phyloP scores from a whole-genome alignment of 2,329 filamentous ascomycete species.

The Pseudogymnoascus sp. region DNA sequence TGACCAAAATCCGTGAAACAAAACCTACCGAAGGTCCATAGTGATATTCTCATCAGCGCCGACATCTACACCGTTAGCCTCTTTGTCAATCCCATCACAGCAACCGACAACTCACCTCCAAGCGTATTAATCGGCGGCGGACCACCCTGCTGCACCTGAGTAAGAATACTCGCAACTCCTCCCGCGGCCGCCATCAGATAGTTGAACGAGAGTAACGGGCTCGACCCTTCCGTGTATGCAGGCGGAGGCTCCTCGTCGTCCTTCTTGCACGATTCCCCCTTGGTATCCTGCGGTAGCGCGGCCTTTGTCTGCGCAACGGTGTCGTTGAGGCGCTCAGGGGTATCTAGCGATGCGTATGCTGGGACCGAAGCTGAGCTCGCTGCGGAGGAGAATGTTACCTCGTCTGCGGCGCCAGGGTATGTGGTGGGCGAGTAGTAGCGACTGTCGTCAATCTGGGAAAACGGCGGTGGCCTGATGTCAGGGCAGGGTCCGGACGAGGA shows the following conservation, averaged over 20 bases:
- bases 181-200: slow-evolving; percentile 98
- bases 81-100: not conserved
- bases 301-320: slow-evolving; percentile 69
- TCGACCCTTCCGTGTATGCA: slow-evolving; percentile 90
- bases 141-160: slow-evolving; percentile 91
- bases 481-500: slow-evolving; percentile 38
- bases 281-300: slow-evolving; percentile 72
- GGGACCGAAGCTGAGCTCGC: slow-evolving; percentile 36
- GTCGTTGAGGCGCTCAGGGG: slow-evolving; percentile 28
- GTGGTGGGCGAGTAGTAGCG: slow-evolving; percentile 53
- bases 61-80: slow-evolving; percentile 47
- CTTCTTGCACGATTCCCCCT: slow-evolving; percentile 66
- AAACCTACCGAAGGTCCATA: slow-evolving; percentile 76
- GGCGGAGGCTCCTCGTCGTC: slow-evolving; percentile 88
- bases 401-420: slow-evolving; percentile 29
- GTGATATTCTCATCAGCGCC: slow-evolving; percentile 89
- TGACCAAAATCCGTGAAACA: not conserved
- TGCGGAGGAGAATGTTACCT: slow-evolving; percentile 32
- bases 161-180: slow-evolving; percentile 96
- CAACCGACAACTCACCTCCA: slow-evolving; percentile 53
- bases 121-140: slow-evolving; percentile 79
- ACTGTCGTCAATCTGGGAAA: slow-evolving; percentile 16
- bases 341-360: slow-evolving; percentile 41
- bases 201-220: slow-evolving; percentile 82
- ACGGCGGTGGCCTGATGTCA: slow-evolving; percentile 26